Evolutionary conservation across 2,329 filamentous ascomycete genomes (phyloP).

Genomic region (Berkeleyomyces basicola): DNA sequence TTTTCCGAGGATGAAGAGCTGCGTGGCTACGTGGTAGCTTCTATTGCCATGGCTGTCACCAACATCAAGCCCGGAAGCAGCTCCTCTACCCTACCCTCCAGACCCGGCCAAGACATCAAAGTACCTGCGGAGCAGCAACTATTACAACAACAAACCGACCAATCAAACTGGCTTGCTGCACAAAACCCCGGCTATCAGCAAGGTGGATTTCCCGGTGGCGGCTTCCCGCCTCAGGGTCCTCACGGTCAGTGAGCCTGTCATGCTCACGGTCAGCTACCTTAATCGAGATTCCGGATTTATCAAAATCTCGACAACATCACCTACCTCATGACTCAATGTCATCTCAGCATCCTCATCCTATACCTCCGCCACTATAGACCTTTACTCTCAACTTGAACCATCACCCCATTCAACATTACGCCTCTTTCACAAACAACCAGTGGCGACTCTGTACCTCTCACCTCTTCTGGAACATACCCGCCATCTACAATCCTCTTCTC

Average conservation of each 20-base stretch:
- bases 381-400: too few relatives aligned
- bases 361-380: too few relatives aligned
- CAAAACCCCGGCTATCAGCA: slow-evolving; percentile 6
- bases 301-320: background rate
- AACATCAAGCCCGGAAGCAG: slow-evolving; percentile 39
- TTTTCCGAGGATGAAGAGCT: slow-evolving; percentile 59
- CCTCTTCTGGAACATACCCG: background rate
- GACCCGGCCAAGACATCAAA: slow-evolving; percentile 38
- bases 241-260: background rate
- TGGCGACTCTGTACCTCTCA: background rate
- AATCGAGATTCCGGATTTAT: background rate
- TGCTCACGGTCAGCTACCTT: background rate
- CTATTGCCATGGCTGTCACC: slow-evolving; percentile 56
- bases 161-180: slow-evolving; percentile 8
- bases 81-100: slow-evolving; percentile 14
- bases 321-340: background rate
- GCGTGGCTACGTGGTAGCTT: slow-evolving; percentile 54
- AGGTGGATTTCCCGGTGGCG: slow-evolving; percentile 1
- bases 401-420: background rate
- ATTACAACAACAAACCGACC: slow-evolving; percentile 4
- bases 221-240: background rate
- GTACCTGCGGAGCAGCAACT: slow-evolving; percentile 41
- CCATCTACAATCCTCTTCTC: background rate
- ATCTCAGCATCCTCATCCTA: background rate
- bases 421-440: background rate